phyloP scores from a whole-genome alignment of 2,329 filamentous ascomycete genomes.

The Epichloe typhina region DNA sequence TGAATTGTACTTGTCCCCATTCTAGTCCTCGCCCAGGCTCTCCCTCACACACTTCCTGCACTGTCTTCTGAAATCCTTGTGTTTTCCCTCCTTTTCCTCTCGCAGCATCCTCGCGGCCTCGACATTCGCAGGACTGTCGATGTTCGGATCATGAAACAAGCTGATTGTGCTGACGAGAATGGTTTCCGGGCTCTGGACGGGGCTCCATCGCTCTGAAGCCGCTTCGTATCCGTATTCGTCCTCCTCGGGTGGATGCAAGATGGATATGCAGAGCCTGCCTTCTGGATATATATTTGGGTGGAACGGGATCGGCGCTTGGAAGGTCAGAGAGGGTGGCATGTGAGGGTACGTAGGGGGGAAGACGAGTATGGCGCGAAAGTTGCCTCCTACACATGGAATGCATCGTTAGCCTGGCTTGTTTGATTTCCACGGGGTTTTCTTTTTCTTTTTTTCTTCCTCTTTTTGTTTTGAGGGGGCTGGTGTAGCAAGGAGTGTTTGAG shows the following conservation, averaged over 20 bases:
- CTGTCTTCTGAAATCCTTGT: constrained; percentile 62
- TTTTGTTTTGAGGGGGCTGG: too few species aligned
- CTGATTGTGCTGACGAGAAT: constrained; percentile 88
- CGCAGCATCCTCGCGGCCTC: constrained; percentile 84
- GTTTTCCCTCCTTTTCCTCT: constrained; percentile 51
- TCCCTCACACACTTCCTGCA: constrained; percentile 70
- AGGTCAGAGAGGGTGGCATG: constrained; percentile 77
- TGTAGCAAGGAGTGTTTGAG: background rate
- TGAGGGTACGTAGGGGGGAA: constrained; percentile 83
- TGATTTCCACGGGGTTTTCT: background rate
- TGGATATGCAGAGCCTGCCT: constrained; percentile 90
- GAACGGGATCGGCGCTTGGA: constrained; percentile 71
- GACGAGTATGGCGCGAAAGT: constrained; percentile 73
- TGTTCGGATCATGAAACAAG: constrained; percentile 83
- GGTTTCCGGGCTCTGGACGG: constrained; percentile 93
- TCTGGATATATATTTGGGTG: constrained; percentile 88
- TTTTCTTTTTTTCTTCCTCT: fast-evolving
- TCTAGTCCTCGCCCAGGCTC: constrained; percentile 62
- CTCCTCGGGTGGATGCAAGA: constrained; percentile 88
- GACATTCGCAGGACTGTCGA: constrained; percentile 89
- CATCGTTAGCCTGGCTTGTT: background rate
- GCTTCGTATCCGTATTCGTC: constrained; percentile 90
- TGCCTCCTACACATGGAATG: constrained; percentile 49
- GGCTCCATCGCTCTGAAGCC: constrained; percentile 82
- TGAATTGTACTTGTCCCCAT: background rate